Base-by-base conservation (phyloP, 2,329 filamentous ascomycete genomes). In the Fusarium devonianum region DNA sequence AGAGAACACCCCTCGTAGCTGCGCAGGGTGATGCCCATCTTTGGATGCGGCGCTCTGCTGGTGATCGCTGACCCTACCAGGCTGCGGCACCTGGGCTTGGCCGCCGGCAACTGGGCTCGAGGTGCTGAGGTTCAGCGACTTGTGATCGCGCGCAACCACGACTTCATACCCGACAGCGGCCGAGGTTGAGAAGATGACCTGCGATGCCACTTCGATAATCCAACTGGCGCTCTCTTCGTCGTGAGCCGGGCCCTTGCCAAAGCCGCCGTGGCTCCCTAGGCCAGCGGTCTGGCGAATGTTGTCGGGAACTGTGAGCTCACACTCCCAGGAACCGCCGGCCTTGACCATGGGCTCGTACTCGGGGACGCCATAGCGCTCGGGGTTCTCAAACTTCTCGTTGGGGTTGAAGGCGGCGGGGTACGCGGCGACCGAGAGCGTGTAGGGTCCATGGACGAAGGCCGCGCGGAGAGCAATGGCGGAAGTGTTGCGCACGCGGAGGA, bases 311-410 rank as follows among this genome's bases (percentile, higher is more conserved):
- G 84, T 79, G 57, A 99, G 81, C 66, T 86, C 84, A 49, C 90
- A 89, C 63, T 86, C 84, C 89, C 92, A 99, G 34, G 82, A 85
- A 6, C 91, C 92, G 21, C 92, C 94, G 7, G 94, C 92, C 77
- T 97, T 97, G 68, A 99, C 82, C 77, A 96, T 93, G 35, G 94
- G 93, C 73, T 99, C 94, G 67, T 94, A 99, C 64, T 96, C 89
- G 12, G 94, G 94, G 2, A 88, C 81, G 35, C 90, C 90, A 74
- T 92, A 86, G 41, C 79, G 78, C 41, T 85, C 82, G 1, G 87
- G 81, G 40, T 87, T 79, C 49, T 86, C 83, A 62, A 89, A 86
- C 69, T 90, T 92, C 59, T 80, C 77, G 72, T 96, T 92, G 2
- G 93, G 91, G 65, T 92, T 82, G 75, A 94, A 97, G 35, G 80